Evolutionary conservation across 148 eudicot genomes (phyloP).

Genomic region (Chenopodium formosanum): DNA sequence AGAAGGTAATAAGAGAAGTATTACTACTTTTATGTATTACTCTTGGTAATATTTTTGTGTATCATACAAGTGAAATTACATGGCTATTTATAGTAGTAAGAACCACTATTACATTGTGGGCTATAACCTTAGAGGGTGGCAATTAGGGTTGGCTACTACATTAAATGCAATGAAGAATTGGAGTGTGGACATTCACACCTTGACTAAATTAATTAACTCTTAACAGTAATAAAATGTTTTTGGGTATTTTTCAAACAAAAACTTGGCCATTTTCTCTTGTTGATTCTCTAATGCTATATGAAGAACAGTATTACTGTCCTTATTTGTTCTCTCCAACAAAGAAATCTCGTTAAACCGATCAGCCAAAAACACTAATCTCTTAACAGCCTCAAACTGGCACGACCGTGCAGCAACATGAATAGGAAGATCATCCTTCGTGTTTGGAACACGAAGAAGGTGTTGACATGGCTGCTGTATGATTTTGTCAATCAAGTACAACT

Average conservation of each 20-base stretch:
- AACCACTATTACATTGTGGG: too few species aligned
- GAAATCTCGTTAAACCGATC: not conserved
- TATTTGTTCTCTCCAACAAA: slow-evolving; percentile 12
- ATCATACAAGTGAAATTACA: too few species aligned
- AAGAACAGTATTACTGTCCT: slow-evolving; percentile 17
- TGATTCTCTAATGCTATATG: slow-evolving; percentile 34
- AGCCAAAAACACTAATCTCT: not conserved
- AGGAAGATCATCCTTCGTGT: slow-evolving; percentile 27
- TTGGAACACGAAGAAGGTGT: not conserved
- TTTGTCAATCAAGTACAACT: not conserved
- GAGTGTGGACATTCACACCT: too few species aligned
- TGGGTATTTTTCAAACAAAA: not conserved
- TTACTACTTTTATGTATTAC: too few species aligned
- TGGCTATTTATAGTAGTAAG: too few species aligned
- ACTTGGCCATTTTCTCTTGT: slow-evolving; percentile 14
- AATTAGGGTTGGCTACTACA: too few species aligned
- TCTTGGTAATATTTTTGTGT: too few species aligned
- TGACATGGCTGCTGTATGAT: not conserved
- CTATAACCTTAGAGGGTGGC: too few species aligned
- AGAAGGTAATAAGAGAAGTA: too few species aligned
- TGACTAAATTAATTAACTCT: too few species aligned
- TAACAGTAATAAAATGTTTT: slow-evolving; percentile 6
- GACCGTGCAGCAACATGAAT: slow-evolving; percentile 28
- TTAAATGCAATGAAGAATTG: too few species aligned
- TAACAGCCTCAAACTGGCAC: not conserved